Percentiles rank a stretch among this genome's conserved stretches.
These are phyloP conservation scores for Sugiyamaella castrensis DNA, from an alignment of 1,139 yeast species.

Conservation along the genomic window DNA sequence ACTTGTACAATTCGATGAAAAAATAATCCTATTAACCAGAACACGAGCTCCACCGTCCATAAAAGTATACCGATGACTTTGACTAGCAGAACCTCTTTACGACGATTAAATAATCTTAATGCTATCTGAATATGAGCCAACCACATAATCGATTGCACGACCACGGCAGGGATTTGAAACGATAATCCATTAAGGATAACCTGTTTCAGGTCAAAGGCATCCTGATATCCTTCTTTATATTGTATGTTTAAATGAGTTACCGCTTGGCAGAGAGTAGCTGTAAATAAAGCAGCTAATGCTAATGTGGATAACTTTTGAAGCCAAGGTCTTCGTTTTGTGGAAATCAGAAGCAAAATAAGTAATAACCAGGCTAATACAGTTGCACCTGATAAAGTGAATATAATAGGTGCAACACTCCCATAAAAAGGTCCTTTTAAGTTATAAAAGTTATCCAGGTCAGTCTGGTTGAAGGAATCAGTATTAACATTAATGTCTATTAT, in stretches of 20 bases:
- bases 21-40: slow-evolving; percentile 19
- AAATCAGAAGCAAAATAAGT: slow-evolving; percentile 32
- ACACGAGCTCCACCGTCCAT: slow-evolving; percentile 41
- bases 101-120: slow-evolving; percentile 67
- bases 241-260: slow-evolving; percentile 31
- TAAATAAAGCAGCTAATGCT: slow-evolving; percentile 34
- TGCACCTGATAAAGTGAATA: slow-evolving; percentile 36
- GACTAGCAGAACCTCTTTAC: slow-evolving; percentile 61
- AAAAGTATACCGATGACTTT: slow-evolving; percentile 59
- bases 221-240: slow-evolving; percentile 51
- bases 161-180: slow-evolving; percentile 59
- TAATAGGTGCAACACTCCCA: slow-evolving; percentile 37
- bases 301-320: slow-evolving; percentile 36
- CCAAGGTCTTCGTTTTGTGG: slow-evolving; percentile 36
- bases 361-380: slow-evolving; percentile 39
- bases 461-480: too few relatives aligned
- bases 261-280: slow-evolving; percentile 32
- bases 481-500: too few relatives aligned
- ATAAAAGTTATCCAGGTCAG: background rate
- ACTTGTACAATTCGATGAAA: background rate
- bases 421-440: slow-evolving; percentile 29
- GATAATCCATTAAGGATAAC: slow-evolving; percentile 48
- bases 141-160: slow-evolving; percentile 61
- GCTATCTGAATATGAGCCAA: slow-evolving; percentile 76
- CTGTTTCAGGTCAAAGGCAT: slow-evolving; percentile 53